Evolutionary conservation across 2,329 filamentous ascomycete species (phyloP), one percentile per base, ranked within the genome.

Genomic region (Talaromyces sp.): DNA sequence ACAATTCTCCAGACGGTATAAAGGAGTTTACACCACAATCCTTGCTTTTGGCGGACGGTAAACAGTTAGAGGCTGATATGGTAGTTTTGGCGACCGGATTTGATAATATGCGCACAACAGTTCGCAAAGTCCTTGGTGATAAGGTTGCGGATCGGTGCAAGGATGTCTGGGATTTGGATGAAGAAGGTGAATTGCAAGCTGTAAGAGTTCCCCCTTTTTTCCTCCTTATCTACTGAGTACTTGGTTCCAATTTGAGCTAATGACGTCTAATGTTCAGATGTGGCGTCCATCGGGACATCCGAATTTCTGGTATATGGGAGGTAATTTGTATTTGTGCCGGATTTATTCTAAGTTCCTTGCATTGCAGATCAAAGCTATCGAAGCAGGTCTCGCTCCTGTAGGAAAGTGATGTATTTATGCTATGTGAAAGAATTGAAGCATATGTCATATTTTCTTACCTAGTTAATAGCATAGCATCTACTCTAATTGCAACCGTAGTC

Each of bases 241-340:
- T 21, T 46, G 43, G 15, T 15, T 3, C 4, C 22, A 2, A 5
- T 31, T 25, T 33, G n/a, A n/a, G 17, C 52, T 54, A 33, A 56
- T 40, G 39, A 22, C 22, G 19, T 40, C 19, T 13, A 8, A 41
- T 21, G 0, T 25, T 22, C 48, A 64, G 62, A 66, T 65, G 64
- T 88, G 84, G 83, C 79, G 81, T 59, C 75, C 75, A 17, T 85
- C 78, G 21, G 84, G 84, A 0, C 84, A 87, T 56, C 82, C 82
- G 0, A 83, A 84, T 0, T 84, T 88, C 60, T 88, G 84, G 85
- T 83, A 83, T 62, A 83, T 86, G 62, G 84, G 84, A 0, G 85
- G 86, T 1, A 88, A 86, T 61, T 65, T 88, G 37, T 84, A 83
- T 0, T 69, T 87, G 53, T 86, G 83, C 59, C 76, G 85, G 15